Evolutionary conservation across 1,284 basidiomycete species (phyloP).

Genomic region (Ganoderma sp.): DNA sequence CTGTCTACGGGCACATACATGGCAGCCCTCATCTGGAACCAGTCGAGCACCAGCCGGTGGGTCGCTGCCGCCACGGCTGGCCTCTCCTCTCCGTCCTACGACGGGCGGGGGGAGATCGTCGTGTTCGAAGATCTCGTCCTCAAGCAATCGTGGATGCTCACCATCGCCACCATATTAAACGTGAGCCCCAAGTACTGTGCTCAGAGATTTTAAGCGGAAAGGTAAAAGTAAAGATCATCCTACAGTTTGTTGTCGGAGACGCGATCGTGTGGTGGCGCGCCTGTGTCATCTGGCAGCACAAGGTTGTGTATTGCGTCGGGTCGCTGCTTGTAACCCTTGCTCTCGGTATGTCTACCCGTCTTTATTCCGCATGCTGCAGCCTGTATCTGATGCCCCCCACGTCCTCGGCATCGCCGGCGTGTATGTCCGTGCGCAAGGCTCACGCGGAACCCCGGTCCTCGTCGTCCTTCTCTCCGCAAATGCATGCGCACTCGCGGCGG

Average conservation of each 20-base stretch:
- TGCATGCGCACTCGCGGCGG: no score
- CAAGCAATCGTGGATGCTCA: conserved; percentile 5
- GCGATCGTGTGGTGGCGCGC: conserved; percentile 8
- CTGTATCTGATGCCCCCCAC: no score
- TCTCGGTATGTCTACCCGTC: no score
- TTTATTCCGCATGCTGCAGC: no score
- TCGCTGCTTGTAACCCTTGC: no score
- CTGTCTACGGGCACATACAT: no score
- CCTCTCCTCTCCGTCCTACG: background rate
- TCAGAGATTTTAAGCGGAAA: no score
- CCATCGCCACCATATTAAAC: background rate
- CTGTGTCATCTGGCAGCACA: background rate
- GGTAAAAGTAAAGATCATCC: no score
- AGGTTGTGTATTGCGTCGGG: background rate
- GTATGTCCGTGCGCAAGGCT: no score
- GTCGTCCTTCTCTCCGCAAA: no score
- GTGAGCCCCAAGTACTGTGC: background rate
- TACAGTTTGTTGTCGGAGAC: conserved; percentile 3
- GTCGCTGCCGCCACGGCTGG: background rate
- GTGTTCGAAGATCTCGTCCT: background rate
- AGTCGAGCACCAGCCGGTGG: background rate
- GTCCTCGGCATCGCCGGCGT: no score
- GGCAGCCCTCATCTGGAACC: background rate
- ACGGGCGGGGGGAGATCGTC: background rate
- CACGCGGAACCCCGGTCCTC: no score